A percentile compares a stretch with the other conserved stretches of the same genome.
These are phyloP conservation scores for Cokeromyces recurvatus DNA, from an alignment of 371 early-diverging fungal species.

Conservation along the genomic window DNA sequence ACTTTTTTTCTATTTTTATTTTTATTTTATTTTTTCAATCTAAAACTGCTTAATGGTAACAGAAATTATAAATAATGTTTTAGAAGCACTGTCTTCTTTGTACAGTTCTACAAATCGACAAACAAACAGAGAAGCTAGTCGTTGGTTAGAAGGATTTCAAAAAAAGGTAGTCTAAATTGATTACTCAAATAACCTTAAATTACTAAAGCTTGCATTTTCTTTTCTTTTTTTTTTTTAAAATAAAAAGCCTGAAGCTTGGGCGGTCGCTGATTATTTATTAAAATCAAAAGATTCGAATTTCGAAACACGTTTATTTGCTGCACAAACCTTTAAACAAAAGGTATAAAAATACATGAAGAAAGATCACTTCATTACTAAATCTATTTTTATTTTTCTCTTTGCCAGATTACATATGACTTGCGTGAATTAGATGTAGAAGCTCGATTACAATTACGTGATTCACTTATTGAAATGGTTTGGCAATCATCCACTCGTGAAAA, in stretches of 20 bases:
- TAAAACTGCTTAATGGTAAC: constrained; percentile 5
- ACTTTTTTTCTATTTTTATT: not conserved
- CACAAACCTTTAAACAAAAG: constrained; percentile 92
- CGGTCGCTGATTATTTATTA: constrained; percentile 71
- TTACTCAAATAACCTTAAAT: no score
- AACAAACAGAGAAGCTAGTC: constrained; percentile 61
- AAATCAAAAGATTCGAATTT: constrained; percentile 47
- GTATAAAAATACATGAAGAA: constrained; percentile 49
- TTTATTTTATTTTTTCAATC: not conserved
- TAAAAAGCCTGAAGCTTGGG: constrained; percentile 91
- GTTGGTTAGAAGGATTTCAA: constrained; percentile 88
- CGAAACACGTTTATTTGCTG: constrained; percentile 81
- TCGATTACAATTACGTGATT: constrained; percentile 72
- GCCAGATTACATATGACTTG: constrained; percentile 75
- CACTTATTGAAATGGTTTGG: constrained; percentile 63
- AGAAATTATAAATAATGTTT: constrained; percentile 13
- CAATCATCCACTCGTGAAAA: constrained; percentile 48
- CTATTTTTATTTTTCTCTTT: no score
- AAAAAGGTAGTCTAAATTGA: constrained; percentile 85
- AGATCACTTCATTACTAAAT: no score
- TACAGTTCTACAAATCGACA: constrained; percentile 32
- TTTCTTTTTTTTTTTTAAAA: no score
- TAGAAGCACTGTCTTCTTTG: constrained; percentile 21
- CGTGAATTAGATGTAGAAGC: constrained; percentile 66
- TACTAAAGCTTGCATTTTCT: no score